A percentile compares a stretch with the other conserved stretches of the same genome.
Evolutionary conservation across 2,329 filamentous ascomycete species (phyloP).

Genomic region (Monosporascus sp.): DNA sequence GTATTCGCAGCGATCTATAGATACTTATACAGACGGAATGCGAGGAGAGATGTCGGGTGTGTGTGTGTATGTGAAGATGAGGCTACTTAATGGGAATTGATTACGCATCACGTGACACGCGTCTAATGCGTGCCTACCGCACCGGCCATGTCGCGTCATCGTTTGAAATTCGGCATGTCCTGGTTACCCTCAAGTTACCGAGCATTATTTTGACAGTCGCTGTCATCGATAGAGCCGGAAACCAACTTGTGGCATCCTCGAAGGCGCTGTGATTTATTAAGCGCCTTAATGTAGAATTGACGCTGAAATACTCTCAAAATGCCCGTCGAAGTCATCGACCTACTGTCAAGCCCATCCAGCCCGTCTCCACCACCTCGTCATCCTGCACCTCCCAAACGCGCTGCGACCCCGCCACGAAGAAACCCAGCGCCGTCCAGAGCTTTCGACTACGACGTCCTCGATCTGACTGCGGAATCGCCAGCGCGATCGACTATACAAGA

Average conservation of each 20-base stretch:
- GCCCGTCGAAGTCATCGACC: slow-evolving; percentile 30
- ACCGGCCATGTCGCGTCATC: not conserved
- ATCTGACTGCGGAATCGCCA: slow-evolving; percentile 2
- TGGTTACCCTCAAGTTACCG: not conserved
- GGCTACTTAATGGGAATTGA: not conserved
- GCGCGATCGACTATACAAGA: not conserved
- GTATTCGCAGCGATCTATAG: too few species aligned
- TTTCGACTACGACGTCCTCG: slow-evolving; percentile 7
- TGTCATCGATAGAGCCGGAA: not conserved
- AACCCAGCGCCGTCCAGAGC: slow-evolving; percentile 5
- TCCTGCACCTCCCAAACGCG: not conserved
- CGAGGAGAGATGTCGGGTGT: too few species aligned
- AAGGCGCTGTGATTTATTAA: not conserved
- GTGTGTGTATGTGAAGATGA: too few species aligned
- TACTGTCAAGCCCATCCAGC: slow-evolving; percentile 28
- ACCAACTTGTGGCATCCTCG: not conserved
- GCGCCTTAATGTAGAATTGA: not conserved
- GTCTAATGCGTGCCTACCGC: not conserved
- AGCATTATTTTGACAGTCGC: not conserved
- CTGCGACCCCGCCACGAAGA: slow-evolving; percentile 1
- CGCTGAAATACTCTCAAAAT: slow-evolving; percentile 15
- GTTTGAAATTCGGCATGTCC: not conserved
- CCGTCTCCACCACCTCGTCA: slow-evolving; percentile 2
- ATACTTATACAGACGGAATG: too few species aligned
- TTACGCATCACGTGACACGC: not conserved